These are phyloP conservation scores for Rhododendron williamsianum DNA, from an alignment of 148 eudicot species.

Conservation along the genomic window DNA sequence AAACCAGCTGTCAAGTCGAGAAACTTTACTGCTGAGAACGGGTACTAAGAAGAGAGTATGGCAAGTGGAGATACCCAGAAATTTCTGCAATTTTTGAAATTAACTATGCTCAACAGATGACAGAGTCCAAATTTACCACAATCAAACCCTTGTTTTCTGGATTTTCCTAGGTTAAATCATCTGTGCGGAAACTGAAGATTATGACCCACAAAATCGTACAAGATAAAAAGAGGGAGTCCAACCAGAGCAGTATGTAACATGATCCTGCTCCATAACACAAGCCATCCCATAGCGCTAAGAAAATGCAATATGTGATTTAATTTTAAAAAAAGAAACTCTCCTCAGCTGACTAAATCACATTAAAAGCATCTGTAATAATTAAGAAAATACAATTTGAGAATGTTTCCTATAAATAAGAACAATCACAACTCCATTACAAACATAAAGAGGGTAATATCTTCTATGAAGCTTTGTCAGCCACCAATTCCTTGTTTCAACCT, in stretches of 20 bases:
- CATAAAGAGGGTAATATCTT: slow-evolving; percentile 21
- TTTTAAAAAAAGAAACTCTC: background rate
- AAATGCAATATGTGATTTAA: background rate
- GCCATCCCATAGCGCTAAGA: background rate
- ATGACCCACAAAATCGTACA: background rate
- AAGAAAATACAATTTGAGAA: background rate
- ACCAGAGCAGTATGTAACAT: background rate
- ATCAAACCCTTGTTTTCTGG: background rate
- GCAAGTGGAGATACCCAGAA: slow-evolving; percentile 19
- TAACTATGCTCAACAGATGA: slow-evolving; percentile 20
- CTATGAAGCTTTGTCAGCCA: slow-evolving; percentile 42
- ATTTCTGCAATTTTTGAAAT: slow-evolving; percentile 21
- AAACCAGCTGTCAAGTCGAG: slow-evolving; percentile 8
- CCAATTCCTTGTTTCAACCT: slow-evolving; percentile 9
- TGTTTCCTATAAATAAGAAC: slow-evolving; percentile 31
- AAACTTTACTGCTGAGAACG: slow-evolving; percentile 17
- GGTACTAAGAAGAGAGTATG: slow-evolving; percentile 16
- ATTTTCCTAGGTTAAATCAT: slow-evolving; percentile 17
- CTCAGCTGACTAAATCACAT: background rate
- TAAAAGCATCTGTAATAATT: background rate
- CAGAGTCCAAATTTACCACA: slow-evolving; percentile 14
- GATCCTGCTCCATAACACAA: background rate
- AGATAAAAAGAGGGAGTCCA: slow-evolving; percentile 4
- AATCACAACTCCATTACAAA: slow-evolving; percentile 26
- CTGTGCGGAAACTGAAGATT: slow-evolving; percentile 27